Evolutionary conservation across 73 alveolate genomes (phyloP).

Genomic region (Paramecium sonneborni): DNA sequence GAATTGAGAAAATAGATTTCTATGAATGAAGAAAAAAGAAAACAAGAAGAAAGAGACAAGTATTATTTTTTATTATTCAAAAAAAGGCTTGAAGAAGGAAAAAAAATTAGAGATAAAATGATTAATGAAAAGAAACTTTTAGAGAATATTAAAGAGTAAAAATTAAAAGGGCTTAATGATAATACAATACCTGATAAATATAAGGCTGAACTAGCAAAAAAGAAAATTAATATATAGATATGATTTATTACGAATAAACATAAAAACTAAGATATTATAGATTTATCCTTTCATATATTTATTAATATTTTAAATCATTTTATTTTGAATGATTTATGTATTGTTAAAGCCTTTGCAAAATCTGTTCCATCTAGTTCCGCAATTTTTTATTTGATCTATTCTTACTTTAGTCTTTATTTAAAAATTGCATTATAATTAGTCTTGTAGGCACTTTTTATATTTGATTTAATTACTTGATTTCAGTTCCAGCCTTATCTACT

Average conservation of each 20-base stretch:
- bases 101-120: conserved; percentile 86
- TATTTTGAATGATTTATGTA: conserved; percentile 56
- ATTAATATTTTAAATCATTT: conserved; percentile 21
- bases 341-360: conserved; percentile 53
- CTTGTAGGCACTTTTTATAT: conserved; percentile 39
- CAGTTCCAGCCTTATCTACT: conserved; percentile 66
- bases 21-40: conserved; percentile 79
- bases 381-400: conserved; percentile 53
- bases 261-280: neutral
- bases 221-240: conserved; percentile 68
- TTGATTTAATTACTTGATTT: neutral
- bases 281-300: neutral
- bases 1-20: conserved; percentile 84
- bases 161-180: conserved; percentile 76
- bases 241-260: neutral
- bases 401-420: conserved; percentile 63
- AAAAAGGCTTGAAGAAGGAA: conserved; percentile 85
- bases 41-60: conserved; percentile 74
- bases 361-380: conserved; percentile 62
- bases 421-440: conserved; percentile 66
- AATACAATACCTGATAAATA: conserved; percentile 85
- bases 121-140: conserved; percentile 85
- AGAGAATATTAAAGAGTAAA: conserved; percentile 84
- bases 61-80: neutral
- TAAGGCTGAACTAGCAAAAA: conserved; percentile 86